Evolutionary conservation across 2,329 filamentous ascomycete species (phyloP), one percentile per base, ranked within the genome.

Genomic region (Xylariaceae sp.): DNA sequence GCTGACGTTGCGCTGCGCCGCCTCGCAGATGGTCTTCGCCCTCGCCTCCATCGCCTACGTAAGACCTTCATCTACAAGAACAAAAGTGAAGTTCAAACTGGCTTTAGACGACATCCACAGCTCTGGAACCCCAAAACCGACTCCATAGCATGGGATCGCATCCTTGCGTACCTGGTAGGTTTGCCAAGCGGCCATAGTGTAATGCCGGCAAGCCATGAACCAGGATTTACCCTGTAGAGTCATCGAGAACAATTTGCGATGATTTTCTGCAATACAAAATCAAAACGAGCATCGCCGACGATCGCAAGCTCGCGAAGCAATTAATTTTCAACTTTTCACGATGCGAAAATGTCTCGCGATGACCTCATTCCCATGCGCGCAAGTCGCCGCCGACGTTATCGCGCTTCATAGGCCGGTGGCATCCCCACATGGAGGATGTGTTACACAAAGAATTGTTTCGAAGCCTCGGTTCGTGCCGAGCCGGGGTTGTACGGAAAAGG

Each of bases 381-480:
- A 45, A 4, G 42, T n/a, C n/a, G n/a, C 11, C 13, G 42, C 13
- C 42, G 5, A 45, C n/a, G 42, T 45, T n/a, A n/a, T 13, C 9
- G 42, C n/a, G 5, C 5, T 45, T 39, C 2, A 30, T 23, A 35
- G 4, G 15, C 23, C 34, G 30, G 2, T 50, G 2, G 8, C 37
- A 17, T 48, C 13, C 11, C 37, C 37, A 42, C 37, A 42, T 42
- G 23, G 4, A 5, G 4, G 23, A 4, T 30, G 23, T 42, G 37
- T 42, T 13, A 42, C 11, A 13, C 47, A 50, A 34, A 4, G 44
- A 55, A 10, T 30, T 50, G 4, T 23, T 56, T 15, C 13, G 17
- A 34, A 34, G 13, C 53, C 56, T 64, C 61, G 61, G 61, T 6
- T 59, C 55, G 54, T 60, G 49, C 60, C 60, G 62, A 62, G 2